phyloP scores from a whole-genome alignment of 257 asterid species.

The Lavandula angustifolia region DNA sequence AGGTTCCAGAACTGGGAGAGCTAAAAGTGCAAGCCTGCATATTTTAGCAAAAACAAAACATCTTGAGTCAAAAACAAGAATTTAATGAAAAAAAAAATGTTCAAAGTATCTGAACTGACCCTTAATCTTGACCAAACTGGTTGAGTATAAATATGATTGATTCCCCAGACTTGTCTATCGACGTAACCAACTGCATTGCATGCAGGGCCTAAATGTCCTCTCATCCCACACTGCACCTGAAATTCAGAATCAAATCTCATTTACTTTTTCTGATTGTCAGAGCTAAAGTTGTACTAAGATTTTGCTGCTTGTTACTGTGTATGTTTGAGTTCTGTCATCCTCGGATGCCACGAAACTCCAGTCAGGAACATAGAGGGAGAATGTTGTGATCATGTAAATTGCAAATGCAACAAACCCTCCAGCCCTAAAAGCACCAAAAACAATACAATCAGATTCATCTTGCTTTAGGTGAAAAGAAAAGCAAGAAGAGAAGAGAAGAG shows the following conservation, averaged over 20 bases:
- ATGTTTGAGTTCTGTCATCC: slow-evolving; percentile 38
- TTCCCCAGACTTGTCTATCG: slow-evolving; percentile 86
- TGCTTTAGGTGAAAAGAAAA: neutral
- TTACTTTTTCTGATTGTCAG: neutral
- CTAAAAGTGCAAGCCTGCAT: slow-evolving; percentile 75
- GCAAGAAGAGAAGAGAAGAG: neutral
- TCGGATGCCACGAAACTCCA: slow-evolving; percentile 57
- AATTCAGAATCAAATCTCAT: slow-evolving; percentile 14
- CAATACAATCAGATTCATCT: neutral
- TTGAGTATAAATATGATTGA: slow-evolving; percentile 69
- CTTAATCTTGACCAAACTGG: slow-evolving; percentile 82
- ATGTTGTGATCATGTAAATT: slow-evolving; percentile 60
- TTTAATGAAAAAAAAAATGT: neutral
- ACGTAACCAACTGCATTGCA: slow-evolving; percentile 92
- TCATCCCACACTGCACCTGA: slow-evolving; percentile 92
- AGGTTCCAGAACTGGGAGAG: slow-evolving; percentile 65
- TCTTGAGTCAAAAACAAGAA: neutral
- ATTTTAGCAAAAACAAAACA: slow-evolving; percentile 9
- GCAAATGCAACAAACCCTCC: slow-evolving; percentile 70
- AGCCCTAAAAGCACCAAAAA: slow-evolving; percentile 46
- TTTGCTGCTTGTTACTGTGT: slow-evolving; percentile 43
- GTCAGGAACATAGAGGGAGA: slow-evolving; percentile 75
- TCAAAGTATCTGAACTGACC: slow-evolving; percentile 3
- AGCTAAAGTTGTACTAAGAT: slow-evolving; percentile 4
- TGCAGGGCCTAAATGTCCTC: slow-evolving; percentile 88